Evolutionary conservation across 192 early-diverging fungal genomes (phyloP), one percentile per base, ranked within the genome.

Genomic region (Coemansia reversa): DNA sequence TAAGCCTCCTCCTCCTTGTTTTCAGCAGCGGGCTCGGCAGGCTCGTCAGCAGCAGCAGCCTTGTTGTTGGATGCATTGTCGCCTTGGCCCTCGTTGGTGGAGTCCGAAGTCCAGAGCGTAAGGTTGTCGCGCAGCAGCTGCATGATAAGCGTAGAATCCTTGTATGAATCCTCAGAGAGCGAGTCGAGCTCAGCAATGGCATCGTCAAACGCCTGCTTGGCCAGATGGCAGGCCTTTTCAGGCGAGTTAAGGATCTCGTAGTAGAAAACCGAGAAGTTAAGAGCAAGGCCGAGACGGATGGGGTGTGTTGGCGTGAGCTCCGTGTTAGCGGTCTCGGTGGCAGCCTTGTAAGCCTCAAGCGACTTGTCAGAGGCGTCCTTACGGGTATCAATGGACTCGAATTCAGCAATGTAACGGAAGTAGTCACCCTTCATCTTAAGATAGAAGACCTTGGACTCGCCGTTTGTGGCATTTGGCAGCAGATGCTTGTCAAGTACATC

Each of bases 381-480:
- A 69, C 95, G 89, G 77, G 86, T 84, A 62, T 93, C 91, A 48
- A 88, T 90, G 30, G 86, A 83, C 73, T 93, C 89, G 78, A 99
- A 99, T 85, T 99, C 97, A 69, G 97, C 97, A 50, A 99, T 88
- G 86, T 99, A 99, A 77, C 97, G 92, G 88, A 92, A 92, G 87
- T 99, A 99, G 81, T 99, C 97, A 64, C 97, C 97, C 92, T 95
- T 97, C 97, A 99, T 99, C 90, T 99, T 99, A 87, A 92, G 94
- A 86, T 97, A 98, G 83, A 98, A 98, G 67, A 98, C 95, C 87
- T 96, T 95, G 81, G 95, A 97, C 85, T 98, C 97, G 74, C 94
- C 94, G 75, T 86, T 86, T 67, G 92, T 89, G 51, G 94, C 92
- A 63, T 86, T 70, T 52, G 90, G 87, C 69, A 98, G 93, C 65